Percentiles rank a stretch among this genome's conserved stretches.
These are phyloP conservation scores for Macrotyloma uniflorum DNA, from an alignment of 306 rosid genomes.

Conservation along the genomic window DNA sequence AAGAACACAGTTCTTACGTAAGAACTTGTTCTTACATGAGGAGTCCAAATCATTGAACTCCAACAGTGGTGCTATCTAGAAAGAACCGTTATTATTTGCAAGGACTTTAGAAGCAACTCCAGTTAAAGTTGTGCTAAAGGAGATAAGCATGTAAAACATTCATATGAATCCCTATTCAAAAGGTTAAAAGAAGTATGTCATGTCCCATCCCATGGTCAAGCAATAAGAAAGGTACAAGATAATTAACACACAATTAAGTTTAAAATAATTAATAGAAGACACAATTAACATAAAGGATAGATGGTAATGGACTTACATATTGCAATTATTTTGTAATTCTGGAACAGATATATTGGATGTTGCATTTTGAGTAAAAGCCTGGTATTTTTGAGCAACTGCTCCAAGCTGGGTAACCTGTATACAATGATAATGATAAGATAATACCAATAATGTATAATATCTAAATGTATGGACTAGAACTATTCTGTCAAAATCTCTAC, in stretches of 20 bases:
- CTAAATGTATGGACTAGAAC: not conserved
- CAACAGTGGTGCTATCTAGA: not conserved
- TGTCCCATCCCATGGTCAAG: not conserved
- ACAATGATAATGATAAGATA: not conserved
- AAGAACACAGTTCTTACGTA: not conserved
- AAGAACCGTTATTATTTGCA: not conserved
- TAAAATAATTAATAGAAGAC: not conserved
- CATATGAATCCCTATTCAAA: not conserved
- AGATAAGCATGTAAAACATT: not conserved
- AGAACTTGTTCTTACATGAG: not conserved
- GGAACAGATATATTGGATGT: slow-evolving; percentile 83
- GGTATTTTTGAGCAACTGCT: slow-evolving; percentile 95
- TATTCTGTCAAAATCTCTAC: not conserved
- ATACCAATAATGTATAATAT: slow-evolving; percentile 18
- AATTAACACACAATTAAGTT: not conserved
- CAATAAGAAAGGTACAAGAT: slow-evolving; percentile 4
- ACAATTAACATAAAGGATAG: slow-evolving; percentile 3
- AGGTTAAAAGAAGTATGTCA: slow-evolving; percentile 17
- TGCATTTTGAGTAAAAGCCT: slow-evolving; percentile 89
- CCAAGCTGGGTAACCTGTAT: slow-evolving; percentile 95
- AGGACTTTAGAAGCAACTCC: not conserved
- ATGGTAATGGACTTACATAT: slow-evolving; percentile 61
- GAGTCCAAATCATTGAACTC: not conserved
- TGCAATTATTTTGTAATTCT: slow-evolving; percentile 95
- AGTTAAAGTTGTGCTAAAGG: not conserved